phyloP scores from a whole-genome alignment of 1,284 basidiomycete genomes.

The Rhodotorula sp. region DNA sequence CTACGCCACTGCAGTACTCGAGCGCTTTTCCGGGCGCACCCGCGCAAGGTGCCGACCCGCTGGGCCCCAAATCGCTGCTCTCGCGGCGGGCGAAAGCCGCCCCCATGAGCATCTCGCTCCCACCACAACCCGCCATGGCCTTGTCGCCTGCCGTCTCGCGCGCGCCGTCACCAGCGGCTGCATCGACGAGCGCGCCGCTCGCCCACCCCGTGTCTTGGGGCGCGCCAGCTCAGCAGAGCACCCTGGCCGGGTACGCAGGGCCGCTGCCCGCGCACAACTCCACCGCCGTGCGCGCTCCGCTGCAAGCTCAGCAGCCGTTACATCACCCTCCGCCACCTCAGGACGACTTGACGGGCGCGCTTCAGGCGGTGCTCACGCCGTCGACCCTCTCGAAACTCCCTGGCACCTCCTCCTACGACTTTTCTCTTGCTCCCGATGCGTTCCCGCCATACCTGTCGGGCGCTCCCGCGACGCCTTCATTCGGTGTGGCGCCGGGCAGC shows the following conservation, averaged over 20 bases:
- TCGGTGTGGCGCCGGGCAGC: not conserved
- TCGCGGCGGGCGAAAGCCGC: not conserved
- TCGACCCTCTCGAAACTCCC: conserved; percentile 24
- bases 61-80: not conserved
- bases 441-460: conserved; percentile 11
- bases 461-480: conserved; percentile 2
- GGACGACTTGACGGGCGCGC: conserved; percentile 21
- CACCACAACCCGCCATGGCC: conserved; percentile 7
- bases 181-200: conserved; percentile 14
- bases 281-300: not conserved
- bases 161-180: conserved; percentile 1
- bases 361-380: conserved; percentile 19
- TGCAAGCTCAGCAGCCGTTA: not conserved
- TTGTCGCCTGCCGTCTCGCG: conserved; percentile 15
- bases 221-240: not conserved
- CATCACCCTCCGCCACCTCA: conserved; percentile 6
- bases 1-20: not conserved
- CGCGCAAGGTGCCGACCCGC: not conserved
- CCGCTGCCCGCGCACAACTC: not conserved
- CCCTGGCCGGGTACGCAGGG: not conserved
- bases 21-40: not conserved
- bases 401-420: conserved; percentile 13
- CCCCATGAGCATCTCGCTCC: conserved; percentile 16
- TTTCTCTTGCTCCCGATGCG: conserved; percentile 5
- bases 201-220: not conserved